Conservation (phyloP, 1,284 basidiomycete species). For the Heliocybe sulcata region DNA sequence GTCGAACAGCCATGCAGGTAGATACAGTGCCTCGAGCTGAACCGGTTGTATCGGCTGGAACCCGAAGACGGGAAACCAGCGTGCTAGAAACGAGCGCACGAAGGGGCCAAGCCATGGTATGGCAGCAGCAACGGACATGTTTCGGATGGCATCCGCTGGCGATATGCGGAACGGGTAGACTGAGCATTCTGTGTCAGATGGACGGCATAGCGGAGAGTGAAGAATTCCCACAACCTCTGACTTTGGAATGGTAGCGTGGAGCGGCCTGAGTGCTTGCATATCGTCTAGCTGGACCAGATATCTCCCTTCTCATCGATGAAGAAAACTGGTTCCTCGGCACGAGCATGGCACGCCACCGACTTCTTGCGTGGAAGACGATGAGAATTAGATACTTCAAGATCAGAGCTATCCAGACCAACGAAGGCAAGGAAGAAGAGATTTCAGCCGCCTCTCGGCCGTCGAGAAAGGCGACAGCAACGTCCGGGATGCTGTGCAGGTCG, state of each 20-base stretch:
- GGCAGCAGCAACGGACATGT: slow-evolving; percentile 15
- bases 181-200: slow-evolving; percentile 23
- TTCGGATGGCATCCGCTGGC: slow-evolving; percentile 22
- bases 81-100: slow-evolving; percentile 14
- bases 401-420: no score
- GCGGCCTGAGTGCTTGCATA: slow-evolving; percentile 6
- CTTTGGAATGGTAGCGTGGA: slow-evolving; percentile 29
- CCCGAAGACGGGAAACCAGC: slow-evolving; percentile 19
- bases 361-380: no score
- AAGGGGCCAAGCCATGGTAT: slow-evolving; percentile 11
- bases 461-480: no score
- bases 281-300: slow-evolving; percentile 3
- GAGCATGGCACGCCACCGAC: no score
- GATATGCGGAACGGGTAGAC: slow-evolving; percentile 5
- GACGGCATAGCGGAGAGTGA: slow-evolving; percentile 15
- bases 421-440: no score
- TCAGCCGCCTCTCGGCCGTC: no score
- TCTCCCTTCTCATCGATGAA: not conserved
- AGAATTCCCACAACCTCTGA: slow-evolving; percentile 28
- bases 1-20: slow-evolving; percentile 56
- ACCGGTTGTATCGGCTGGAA: slow-evolving; percentile 20
- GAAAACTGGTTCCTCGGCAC: not conserved
- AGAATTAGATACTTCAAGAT: no score
- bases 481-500: no score
- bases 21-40: slow-evolving; percentile 39